phyloP scores from a whole-genome alignment of 2,329 filamentous ascomycete species.

The Orbilia javanica region DNA sequence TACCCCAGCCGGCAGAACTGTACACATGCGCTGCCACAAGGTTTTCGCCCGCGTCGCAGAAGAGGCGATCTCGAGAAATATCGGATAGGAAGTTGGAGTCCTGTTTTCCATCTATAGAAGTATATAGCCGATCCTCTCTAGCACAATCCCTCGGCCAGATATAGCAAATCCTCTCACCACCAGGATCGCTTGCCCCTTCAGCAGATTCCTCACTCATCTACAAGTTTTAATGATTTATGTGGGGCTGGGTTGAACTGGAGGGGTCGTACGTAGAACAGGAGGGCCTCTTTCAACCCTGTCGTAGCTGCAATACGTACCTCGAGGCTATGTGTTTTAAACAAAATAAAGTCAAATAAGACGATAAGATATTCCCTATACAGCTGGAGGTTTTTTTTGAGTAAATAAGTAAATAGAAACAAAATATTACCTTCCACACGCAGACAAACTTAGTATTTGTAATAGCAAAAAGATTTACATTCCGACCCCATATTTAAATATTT shows the following conservation, averaged over 20 bases:
- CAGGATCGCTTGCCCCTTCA: slow-evolving; percentile 10
- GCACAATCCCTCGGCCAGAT: slow-evolving; percentile 46
- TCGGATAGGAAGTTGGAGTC: slow-evolving; percentile 38
- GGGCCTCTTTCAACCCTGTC: no score
- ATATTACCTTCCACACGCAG: no score
- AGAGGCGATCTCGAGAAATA: slow-evolving; percentile 35
- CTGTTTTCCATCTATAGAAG: slow-evolving; percentile 40
- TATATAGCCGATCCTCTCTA: slow-evolving; percentile 43
- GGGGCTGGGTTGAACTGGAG: no score
- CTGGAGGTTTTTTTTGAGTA: no score
- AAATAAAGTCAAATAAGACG: no score
- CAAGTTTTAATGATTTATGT: not conserved
- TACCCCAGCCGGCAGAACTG: slow-evolving; percentile 36
- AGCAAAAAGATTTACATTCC: not conserved
- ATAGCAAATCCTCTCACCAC: slow-evolving; percentile 30
- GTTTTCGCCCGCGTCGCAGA: slow-evolving; percentile 25
- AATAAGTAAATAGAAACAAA: no score
- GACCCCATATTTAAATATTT: not conserved
- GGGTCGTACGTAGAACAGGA: no score
- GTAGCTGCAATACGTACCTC: no score
- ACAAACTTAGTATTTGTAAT: no score
- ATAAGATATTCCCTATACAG: no score
- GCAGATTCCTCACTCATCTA: slow-evolving; percentile 42
- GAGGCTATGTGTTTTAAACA: no score
- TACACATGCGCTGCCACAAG: slow-evolving; percentile 26